Base-by-base conservation (phyloP, 2,329 filamentous ascomycete genomes). In the Alternaria tenuissima region DNA sequence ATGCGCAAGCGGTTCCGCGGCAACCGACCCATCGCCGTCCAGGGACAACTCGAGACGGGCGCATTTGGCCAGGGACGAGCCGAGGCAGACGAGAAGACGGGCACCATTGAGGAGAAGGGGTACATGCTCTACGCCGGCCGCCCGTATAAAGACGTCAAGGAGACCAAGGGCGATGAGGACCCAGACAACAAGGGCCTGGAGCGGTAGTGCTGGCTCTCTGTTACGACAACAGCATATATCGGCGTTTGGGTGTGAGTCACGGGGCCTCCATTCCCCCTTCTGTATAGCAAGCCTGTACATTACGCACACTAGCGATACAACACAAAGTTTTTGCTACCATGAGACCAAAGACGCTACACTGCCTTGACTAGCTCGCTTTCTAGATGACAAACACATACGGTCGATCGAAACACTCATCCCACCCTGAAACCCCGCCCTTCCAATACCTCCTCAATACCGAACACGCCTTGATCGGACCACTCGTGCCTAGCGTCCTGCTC, bases 1-100 rank as follows among this genome's bases (percentile, higher is more conserved):
- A 99, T 99, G 95, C 92, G 95, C 78, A 98, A 98, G 83, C 91
- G 95, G 34, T 98, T 99, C 81, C 88, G 95, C 57, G 95, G 95
- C 59, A 98, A 98, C 82, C 88, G 93, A 78, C 93, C 95, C 55
- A 89, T 96, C 66, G 85, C 71, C 20, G 69, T 78, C 3, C 61
- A 68, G 12, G 70, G 70, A 0, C 75, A 78, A 55, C 63, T 75
- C 5, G 75, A 77, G 52, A 76, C 71, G 28, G 75, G 74, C 54
- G 68, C 74, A 4, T 73, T 74, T 63, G 73, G 73, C 1, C 57
- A 74, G n/a, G 71, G 70, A 20, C 61, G 70, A 4, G 60, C 65
- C 0, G 68, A 70, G 65, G 68, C 63, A 11, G 75, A 76, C 48
- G 75, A 75, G 46, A 77, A 77, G 61, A 52, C 52, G 2, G 75